A percentile compares a stretch with the other conserved stretches of the same genome.
Evolutionary conservation across 1,284 basidiomycete species (phyloP).

Genomic region (Pyrrhoderma noxium): DNA sequence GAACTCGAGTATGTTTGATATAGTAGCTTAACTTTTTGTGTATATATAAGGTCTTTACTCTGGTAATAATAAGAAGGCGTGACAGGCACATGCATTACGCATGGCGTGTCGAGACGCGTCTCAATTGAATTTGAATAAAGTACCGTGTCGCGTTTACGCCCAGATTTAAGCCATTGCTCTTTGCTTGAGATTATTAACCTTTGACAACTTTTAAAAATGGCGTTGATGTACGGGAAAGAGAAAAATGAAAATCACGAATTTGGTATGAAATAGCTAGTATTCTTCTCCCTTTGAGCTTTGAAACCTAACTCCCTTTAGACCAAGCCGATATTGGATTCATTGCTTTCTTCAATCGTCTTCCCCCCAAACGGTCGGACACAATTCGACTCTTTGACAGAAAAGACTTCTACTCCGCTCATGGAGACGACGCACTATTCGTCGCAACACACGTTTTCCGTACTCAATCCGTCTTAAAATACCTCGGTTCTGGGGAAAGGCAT

Average conservation of each 20-base stretch:
- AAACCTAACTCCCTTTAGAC: conserved; percentile 28
- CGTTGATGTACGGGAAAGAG: conserved; percentile 66
- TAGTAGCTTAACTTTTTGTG: background rate
- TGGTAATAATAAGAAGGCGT: background rate
- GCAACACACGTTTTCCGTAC: conserved; percentile 84
- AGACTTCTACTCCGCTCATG: conserved; percentile 87
- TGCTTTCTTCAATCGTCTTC: conserved; percentile 63
- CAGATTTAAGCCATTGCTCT: background rate
- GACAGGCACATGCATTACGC: background rate
- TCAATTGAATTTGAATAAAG: background rate
- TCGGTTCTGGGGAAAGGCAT: conserved; percentile 53
- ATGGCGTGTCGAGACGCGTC: background rate
- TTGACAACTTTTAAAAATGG: conserved; percentile 28
- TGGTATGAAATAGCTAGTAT: conserved; percentile 27
- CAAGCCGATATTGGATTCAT: conserved; percentile 69
- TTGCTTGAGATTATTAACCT: background rate
- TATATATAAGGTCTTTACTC: background rate
- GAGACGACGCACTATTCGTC: conserved; percentile 82
- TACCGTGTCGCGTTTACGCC: background rate
- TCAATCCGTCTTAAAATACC: conserved; percentile 78
- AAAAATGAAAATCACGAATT: conserved; percentile 45
- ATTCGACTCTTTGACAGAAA: conserved; percentile 82
- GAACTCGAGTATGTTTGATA: conserved; percentile 65
- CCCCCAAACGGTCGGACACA: conserved; percentile 61
- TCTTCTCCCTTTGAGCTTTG: background rate